Percentiles rank a stretch among this genome's conserved stretches.
These are phyloP conservation scores for Bruguiera hainesii DNA, from an alignment of 441 rosid genomes.

Conservation along the genomic window DNA sequence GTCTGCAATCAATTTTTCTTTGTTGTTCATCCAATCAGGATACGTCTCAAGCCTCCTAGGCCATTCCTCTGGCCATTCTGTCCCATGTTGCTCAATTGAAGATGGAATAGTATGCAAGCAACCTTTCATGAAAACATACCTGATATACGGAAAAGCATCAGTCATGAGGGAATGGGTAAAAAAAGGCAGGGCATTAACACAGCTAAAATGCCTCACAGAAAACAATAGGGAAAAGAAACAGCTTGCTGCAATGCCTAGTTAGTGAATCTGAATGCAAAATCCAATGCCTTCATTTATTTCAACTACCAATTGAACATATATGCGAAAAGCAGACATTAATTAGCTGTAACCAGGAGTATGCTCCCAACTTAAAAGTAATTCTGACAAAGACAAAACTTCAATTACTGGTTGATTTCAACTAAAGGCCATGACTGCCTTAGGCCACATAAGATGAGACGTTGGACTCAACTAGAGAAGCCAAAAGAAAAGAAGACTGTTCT, in stretches of 20 bases:
- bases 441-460: neutral
- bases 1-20: slow-evolving; percentile 58
- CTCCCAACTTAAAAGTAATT: neutral
- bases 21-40: slow-evolving; percentile 81
- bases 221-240: neutral
- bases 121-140: slow-evolving; percentile 75
- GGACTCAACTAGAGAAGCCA: neutral
- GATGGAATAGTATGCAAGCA: slow-evolving; percentile 82
- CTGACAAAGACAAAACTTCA: neutral
- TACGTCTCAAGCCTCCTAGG: slow-evolving; percentile 86
- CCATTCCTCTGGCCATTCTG: slow-evolving; percentile 98
- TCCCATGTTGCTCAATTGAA: slow-evolving; percentile 80
- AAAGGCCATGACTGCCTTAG: neutral
- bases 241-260: no score
- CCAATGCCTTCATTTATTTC: neutral
- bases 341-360: neutral
- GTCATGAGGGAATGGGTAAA: neutral
- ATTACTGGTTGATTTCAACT: neutral
- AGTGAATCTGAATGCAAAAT: neutral
- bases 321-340: neutral
- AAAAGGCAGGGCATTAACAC: no score
- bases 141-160: slow-evolving; percentile 23
- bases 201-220: neutral
- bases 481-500: neutral
- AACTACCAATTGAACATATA: neutral